These are phyloP conservation scores for Phymatotrichopsis omnivora DNA, from an alignment of 2,329 filamentous ascomycete genomes.

Conservation along the genomic window DNA sequence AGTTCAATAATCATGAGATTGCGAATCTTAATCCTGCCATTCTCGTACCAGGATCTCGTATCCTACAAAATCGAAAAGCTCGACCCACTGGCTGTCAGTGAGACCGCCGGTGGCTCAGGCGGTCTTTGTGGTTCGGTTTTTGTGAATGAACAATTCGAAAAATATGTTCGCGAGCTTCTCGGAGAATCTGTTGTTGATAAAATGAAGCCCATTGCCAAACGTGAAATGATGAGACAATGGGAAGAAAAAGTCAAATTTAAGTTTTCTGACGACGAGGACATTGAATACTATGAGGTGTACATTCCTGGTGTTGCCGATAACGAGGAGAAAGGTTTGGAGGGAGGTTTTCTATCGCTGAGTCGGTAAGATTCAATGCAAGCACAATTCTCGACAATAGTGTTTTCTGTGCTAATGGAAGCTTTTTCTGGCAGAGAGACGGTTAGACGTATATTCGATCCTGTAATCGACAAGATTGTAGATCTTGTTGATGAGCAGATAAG, in stretches of 20 bases:
- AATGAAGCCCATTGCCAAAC: slow-evolving; percentile 25
- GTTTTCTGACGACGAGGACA: slow-evolving; percentile 24
- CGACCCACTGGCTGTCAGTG: slow-evolving; percentile 21
- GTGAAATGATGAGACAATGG: slow-evolving; percentile 22
- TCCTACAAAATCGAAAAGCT: slow-evolving; percentile 24
- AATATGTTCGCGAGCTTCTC: slow-evolving; percentile 20
- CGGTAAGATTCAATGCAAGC: no score
- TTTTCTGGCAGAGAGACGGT: slow-evolving; percentile 29
- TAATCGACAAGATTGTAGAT: slow-evolving; percentile 26
- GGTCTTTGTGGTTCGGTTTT: slow-evolving; percentile 24
- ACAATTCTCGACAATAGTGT: no score
- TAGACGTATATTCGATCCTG: slow-evolving; percentile 27
- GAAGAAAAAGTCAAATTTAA: slow-evolving; percentile 24
- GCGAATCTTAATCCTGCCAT: neutral
- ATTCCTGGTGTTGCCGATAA: slow-evolving; percentile 42
- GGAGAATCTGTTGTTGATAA: slow-evolving; percentile 16
- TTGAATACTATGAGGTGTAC: no score
- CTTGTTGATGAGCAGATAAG: slow-evolving; percentile 28
- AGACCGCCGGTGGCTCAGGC: slow-evolving; percentile 16
- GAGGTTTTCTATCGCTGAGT: slow-evolving; percentile 23
- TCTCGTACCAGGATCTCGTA: slow-evolving; percentile 18
- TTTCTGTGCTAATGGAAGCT: no score
- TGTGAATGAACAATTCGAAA: slow-evolving; percentile 22
- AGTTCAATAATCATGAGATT: neutral
- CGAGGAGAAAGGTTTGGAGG: slow-evolving; percentile 14